These are phyloP conservation scores for Fusarium cyanostomum DNA, from an alignment of 2,329 filamentous ascomycete species.

Conservation along the genomic window DNA sequence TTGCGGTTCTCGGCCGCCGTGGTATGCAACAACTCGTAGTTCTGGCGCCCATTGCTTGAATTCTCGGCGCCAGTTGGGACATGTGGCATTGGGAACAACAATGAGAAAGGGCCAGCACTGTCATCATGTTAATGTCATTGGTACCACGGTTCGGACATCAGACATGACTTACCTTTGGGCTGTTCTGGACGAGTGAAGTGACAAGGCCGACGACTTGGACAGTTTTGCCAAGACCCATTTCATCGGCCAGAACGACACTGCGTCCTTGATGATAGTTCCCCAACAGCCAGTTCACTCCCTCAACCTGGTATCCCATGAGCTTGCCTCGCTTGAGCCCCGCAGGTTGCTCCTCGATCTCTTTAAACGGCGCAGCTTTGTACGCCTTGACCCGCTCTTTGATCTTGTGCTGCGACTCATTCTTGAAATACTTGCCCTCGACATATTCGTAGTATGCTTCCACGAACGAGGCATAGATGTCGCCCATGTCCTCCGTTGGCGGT, in stretches of 20 bases:
- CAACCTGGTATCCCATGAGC: slow-evolving; percentile 92
- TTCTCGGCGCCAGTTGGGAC: slow-evolving; percentile 96
- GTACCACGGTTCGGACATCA: neutral
- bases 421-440: slow-evolving; percentile 79
- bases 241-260: slow-evolving; percentile 92
- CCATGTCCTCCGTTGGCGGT: slow-evolving; percentile 73
- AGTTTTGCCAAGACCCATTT: slow-evolving; percentile 98
- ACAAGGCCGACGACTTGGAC: slow-evolving; percentile 90
- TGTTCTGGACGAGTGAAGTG: slow-evolving; percentile 73
- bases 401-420: slow-evolving; percentile 60
- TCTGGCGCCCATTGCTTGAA: slow-evolving; percentile 93
- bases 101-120: slow-evolving; percentile 90
- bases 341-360: slow-evolving; percentile 77
- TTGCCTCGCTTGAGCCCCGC: slow-evolving; percentile 77
- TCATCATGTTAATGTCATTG: slow-evolving; percentile 22
- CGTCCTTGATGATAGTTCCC: slow-evolving; percentile 85
- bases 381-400: slow-evolving; percentile 74
- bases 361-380: slow-evolving; percentile 74
- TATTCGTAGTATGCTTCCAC: slow-evolving; percentile 86
- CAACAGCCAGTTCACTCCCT: slow-evolving; percentile 94
- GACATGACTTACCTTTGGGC: slow-evolving; percentile 56
- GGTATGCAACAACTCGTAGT: slow-evolving; percentile 90
- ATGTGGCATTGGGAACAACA: slow-evolving; percentile 94
- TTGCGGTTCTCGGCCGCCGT: slow-evolving; percentile 79
- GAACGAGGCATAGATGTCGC: slow-evolving; percentile 80